phyloP scores from a whole-genome alignment of 352 stramenopile genomes.

The Phytophthora lateralis region DNA sequence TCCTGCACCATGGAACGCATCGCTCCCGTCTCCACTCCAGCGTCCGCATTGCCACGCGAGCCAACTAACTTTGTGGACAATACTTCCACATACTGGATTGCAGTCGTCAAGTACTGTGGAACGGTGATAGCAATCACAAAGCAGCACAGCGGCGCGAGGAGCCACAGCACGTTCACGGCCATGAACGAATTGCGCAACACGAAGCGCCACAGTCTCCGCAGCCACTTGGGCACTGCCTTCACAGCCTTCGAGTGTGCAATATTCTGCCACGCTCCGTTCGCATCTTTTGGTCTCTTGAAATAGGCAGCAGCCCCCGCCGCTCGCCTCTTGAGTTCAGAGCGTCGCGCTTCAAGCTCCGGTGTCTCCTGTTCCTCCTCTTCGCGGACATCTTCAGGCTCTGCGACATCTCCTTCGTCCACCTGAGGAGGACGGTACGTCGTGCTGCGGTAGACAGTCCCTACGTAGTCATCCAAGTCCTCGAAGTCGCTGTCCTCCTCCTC shows the following conservation, averaged over 20 bases:
- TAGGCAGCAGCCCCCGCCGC: slow-evolving; percentile 38
- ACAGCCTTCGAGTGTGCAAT: slow-evolving; percentile 22
- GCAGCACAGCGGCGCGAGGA: slow-evolving; percentile 69
- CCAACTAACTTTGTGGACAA: slow-evolving; percentile 53
- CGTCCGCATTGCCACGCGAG: slow-evolving; percentile 8
- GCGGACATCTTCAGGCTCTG: slow-evolving; percentile 29
- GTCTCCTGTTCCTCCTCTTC: slow-evolving; percentile 34
- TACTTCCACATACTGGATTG: slow-evolving; percentile 73
- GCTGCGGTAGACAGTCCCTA: slow-evolving; percentile 29
- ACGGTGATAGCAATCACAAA: slow-evolving; percentile 75
- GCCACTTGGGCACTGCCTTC: slow-evolving; percentile 30
- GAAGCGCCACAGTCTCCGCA: slow-evolving; percentile 53
- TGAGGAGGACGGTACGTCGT: slow-evolving; percentile 27
- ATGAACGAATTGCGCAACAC: slow-evolving; percentile 75
- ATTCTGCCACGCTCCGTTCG: slow-evolving; percentile 17
- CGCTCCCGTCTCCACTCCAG: slow-evolving; percentile 53
- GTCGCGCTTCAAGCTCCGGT: slow-evolving; percentile 19
- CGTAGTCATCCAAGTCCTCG: slow-evolving; percentile 45
- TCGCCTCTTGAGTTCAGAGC: slow-evolving; percentile 39
- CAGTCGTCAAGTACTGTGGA: slow-evolving; percentile 68
- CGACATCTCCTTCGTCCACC: slow-evolving; percentile 32
- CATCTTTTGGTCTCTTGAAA: slow-evolving; percentile 22
- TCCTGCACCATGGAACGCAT: slow-evolving; percentile 72
- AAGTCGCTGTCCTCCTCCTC: slow-evolving; percentile 48
- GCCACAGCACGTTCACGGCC: slow-evolving; percentile 76